Conservation (phyloP, 345 rosid genomes). For the Microthlaspi erraticum region DNA sequence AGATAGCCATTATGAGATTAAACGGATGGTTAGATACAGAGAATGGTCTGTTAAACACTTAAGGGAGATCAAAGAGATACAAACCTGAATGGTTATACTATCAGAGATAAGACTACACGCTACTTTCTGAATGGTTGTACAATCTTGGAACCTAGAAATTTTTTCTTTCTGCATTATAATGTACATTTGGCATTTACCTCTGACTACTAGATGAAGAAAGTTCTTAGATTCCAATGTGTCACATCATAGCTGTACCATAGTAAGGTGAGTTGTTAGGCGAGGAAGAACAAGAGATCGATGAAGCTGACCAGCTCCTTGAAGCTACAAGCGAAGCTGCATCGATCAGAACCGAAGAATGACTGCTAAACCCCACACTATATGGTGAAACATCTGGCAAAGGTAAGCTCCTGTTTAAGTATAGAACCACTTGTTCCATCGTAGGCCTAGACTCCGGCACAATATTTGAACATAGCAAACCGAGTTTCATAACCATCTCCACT, state of each 20-base stretch:
- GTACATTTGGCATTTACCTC: slow-evolving; percentile 23
- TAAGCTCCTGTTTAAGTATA: slow-evolving; percentile 36
- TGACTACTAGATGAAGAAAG: slow-evolving; percentile 1
- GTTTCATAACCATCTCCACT: slow-evolving; percentile 52
- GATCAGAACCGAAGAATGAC: slow-evolving; percentile 33
- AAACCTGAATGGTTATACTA: background rate
- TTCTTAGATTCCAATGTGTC: slow-evolving; percentile 5
- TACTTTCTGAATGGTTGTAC: no score
- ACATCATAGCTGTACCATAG: background rate
- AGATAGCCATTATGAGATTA: no score
- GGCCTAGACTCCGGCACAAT: slow-evolving; percentile 47
- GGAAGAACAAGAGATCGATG: slow-evolving; percentile 3
- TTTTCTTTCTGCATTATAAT: slow-evolving; percentile 20
- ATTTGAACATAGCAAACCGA: slow-evolving; percentile 51
- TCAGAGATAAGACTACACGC: background rate
- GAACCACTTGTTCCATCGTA: slow-evolving; percentile 50
- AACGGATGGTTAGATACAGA: no score
- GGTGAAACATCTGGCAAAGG: slow-evolving; percentile 43
- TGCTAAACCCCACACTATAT: slow-evolving; percentile 27
- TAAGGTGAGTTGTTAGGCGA: background rate
- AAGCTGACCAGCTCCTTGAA: slow-evolving; percentile 24
- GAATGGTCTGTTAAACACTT: no score
- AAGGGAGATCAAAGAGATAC: slow-evolving; percentile 6
- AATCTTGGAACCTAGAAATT: no score
- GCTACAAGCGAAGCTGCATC: slow-evolving; percentile 39